Evolutionary conservation across 176 grass and related monocot genomes (phyloP).

Genomic region (Avena eriantha): DNA sequence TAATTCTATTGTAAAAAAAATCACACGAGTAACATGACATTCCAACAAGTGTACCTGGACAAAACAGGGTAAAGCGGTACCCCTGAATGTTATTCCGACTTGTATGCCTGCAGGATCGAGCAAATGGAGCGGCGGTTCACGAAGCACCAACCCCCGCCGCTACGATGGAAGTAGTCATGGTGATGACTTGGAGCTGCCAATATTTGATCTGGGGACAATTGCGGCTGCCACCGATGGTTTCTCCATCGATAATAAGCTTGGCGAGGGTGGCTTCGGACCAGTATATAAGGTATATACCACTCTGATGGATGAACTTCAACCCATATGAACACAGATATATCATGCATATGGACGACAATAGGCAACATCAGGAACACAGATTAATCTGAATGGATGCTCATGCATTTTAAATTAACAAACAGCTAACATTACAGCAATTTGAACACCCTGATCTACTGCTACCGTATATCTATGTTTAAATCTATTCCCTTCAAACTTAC

Average conservation of each 20-base stretch:
- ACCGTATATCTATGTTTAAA: conserved; percentile 16
- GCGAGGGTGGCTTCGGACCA: conserved; percentile 72
- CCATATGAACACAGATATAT: neutral
- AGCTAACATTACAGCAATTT: neutral
- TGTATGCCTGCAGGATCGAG: conserved; percentile 36
- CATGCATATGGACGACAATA: neutral
- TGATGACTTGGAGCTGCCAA: conserved; percentile 52
- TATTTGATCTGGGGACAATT: conserved; percentile 64
- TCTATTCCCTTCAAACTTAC: conserved; percentile 26
- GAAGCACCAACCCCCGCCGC: conserved; percentile 19
- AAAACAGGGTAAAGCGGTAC: neutral
- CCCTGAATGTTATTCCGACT: neutral
- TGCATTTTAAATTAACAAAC: neutral
- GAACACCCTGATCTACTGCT: neutral
- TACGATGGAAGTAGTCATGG: conserved; percentile 48
- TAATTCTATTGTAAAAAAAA: too few species aligned
- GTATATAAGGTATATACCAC: conserved; percentile 59
- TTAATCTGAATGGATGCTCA: neutral
- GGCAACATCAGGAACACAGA: neutral
- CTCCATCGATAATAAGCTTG: conserved; percentile 64
- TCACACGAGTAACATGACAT: neutral
- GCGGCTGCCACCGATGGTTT: conserved; percentile 63
- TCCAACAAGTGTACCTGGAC: neutral
- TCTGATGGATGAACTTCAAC: neutral
- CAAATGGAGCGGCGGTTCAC: conserved; percentile 44